Conservation (phyloP, 495 filamentous ascomycete species). For the Oleoguttula mirabilis region DNA sequence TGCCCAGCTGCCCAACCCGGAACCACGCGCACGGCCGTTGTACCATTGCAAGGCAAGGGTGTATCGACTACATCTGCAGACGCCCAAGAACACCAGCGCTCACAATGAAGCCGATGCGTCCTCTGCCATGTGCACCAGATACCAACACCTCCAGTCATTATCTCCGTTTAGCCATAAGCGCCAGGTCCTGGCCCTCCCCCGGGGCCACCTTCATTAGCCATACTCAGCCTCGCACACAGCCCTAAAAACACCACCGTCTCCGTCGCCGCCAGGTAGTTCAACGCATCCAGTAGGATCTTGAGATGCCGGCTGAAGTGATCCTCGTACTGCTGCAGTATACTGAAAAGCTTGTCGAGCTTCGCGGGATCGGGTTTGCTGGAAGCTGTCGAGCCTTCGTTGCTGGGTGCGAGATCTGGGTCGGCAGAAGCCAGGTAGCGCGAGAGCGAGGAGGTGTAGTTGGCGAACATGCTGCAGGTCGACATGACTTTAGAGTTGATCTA, state of each 20-base stretch:
- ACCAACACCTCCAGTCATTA: too few species aligned
- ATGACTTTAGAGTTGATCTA: slow-evolving; percentile 94
- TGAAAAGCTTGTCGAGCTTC: slow-evolving; percentile 65
- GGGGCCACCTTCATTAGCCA: slow-evolving; percentile 52
- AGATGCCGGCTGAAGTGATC: slow-evolving; percentile 82
- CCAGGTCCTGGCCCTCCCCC: slow-evolving; percentile 18
- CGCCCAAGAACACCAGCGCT: too few species aligned
- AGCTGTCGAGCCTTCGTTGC: slow-evolving; percentile 26
- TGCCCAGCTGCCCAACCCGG: too few species aligned
- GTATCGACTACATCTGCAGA: too few species aligned
- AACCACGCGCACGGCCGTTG: too few species aligned
- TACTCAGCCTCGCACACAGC: slow-evolving; percentile 65
- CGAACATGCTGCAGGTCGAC: slow-evolving; percentile 84
- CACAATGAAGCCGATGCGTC: too few species aligned
- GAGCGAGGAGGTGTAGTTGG: slow-evolving; percentile 69
- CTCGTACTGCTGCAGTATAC: slow-evolving; percentile 78
- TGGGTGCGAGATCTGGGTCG: slow-evolving; percentile 39
- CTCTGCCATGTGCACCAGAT: too few species aligned
- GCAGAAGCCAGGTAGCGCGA: slow-evolving; percentile 64
- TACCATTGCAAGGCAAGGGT: too few species aligned
- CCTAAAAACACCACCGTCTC: slow-evolving; percentile 90
- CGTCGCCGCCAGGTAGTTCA: slow-evolving; percentile 94
- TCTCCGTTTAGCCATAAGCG: slow-evolving; percentile 5
- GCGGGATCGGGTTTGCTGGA: slow-evolving; percentile 40
- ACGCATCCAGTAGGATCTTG: slow-evolving; percentile 78